Evolutionary conservation across 2,329 filamentous ascomycete genomes (phyloP).

Genomic region (Aspergillus ibericus): DNA sequence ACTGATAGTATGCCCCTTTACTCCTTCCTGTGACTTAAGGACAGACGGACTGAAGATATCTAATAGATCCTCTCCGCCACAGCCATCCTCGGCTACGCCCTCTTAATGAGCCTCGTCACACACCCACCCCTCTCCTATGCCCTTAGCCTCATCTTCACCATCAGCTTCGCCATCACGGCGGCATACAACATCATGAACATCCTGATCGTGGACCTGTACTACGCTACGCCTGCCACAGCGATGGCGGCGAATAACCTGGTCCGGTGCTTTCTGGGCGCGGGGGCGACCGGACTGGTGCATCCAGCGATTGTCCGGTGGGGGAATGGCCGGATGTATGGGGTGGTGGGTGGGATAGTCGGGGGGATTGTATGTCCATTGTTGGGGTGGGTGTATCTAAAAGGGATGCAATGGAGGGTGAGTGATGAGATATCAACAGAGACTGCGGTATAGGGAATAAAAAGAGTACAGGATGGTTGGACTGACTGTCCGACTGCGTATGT

Average conservation of each 20-base stretch:
- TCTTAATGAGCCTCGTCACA: conserved; percentile 30
- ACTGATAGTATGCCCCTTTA: conserved; percentile 32
- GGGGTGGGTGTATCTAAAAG: conserved; percentile 19
- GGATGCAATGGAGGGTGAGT: conserved; percentile 20
- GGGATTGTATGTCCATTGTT: conserved; percentile 17
- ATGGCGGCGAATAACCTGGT: conserved; percentile 38
- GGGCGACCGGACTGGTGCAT: conserved; percentile 25
- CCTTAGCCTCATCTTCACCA: conserved; percentile 34
- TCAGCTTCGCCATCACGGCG: conserved; percentile 40
- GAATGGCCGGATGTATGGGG: conserved; percentile 18
- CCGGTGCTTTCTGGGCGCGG: conserved; percentile 34
- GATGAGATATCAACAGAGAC: background rate
- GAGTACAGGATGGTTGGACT: too few relatives aligned
- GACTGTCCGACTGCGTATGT: too few relatives aligned
- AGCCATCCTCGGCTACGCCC: conserved; percentile 40
- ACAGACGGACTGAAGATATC: too few relatives aligned
- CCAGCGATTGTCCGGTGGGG: conserved; percentile 22
- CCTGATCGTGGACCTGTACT: conserved; percentile 47
- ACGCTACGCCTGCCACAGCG: conserved; percentile 30
- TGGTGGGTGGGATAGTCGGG: conserved; percentile 14
- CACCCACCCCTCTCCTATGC: conserved; percentile 30
- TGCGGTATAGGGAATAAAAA: background rate
- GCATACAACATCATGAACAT: conserved; percentile 47
- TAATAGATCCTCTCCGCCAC: conserved; percentile 6
- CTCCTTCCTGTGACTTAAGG: too few relatives aligned